These are phyloP conservation scores for Globisporangium solare DNA, from an alignment of 352 stramenopile genomes.

Conservation along the genomic window DNA sequence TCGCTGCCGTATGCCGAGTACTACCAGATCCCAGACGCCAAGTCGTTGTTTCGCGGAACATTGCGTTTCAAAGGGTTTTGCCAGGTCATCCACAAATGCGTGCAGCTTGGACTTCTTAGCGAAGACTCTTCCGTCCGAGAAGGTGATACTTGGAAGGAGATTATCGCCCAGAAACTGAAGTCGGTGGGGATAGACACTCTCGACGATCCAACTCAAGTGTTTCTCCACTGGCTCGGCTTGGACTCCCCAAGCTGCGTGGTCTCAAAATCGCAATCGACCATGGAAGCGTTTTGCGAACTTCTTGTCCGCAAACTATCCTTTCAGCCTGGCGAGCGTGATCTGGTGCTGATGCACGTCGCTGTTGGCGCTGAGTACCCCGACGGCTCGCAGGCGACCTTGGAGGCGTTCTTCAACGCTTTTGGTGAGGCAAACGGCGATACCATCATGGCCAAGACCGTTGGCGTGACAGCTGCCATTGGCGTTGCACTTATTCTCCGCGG, in stretches of 20 bases:
- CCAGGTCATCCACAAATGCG: slow-evolving; percentile 52
- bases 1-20: slow-evolving; percentile 71
- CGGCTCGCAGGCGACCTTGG: slow-evolving; percentile 35
- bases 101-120: slow-evolving; percentile 65
- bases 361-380: slow-evolving; percentile 36
- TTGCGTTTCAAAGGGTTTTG: slow-evolving; percentile 84
- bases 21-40: slow-evolving; percentile 69
- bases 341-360: slow-evolving; percentile 63
- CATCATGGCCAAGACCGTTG: slow-evolving; percentile 86
- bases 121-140: slow-evolving; percentile 17
- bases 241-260: slow-evolving; percentile 13
- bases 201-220: slow-evolving; percentile 19
- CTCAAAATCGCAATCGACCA: slow-evolving; percentile 19
- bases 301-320: slow-evolving; percentile 61
- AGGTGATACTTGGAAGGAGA: slow-evolving; percentile 34
- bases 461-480: slow-evolving; percentile 74
- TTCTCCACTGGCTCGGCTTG: slow-evolving; percentile 34
- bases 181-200: slow-evolving; percentile 16
- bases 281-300: slow-evolving; percentile 40
- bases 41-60: slow-evolving; percentile 80
- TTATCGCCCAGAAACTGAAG: slow-evolving; percentile 31
- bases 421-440: slow-evolving; percentile 42
- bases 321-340: slow-evolving; percentile 60
- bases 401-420: slow-evolving; percentile 57
- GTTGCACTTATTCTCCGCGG: slow-evolving; percentile 68